Evolutionary conservation across 2,329 filamentous ascomycete species (phyloP), one percentile per base, ranked within the genome.

Genomic region (Trichoderma koningii): DNA sequence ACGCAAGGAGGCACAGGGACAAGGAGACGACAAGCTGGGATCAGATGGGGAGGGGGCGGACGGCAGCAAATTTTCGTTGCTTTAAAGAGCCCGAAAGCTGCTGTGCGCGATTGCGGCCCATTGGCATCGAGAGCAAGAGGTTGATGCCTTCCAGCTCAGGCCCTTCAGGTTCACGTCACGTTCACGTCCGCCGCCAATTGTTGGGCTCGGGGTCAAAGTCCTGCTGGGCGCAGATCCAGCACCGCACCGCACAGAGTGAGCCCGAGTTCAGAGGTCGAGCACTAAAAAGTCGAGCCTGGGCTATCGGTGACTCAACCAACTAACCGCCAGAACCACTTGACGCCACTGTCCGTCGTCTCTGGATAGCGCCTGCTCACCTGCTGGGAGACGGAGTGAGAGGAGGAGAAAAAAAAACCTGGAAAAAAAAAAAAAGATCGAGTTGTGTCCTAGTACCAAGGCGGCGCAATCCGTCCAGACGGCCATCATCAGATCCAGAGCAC

Each of bases 381-480:
- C 34, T 38, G 12, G 34, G 34, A 38, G 34, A 38, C 34, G 34
- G 12, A 38, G 10, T 14, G 34, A 38, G 34, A 38, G 34, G 34
- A 38, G 12, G 9, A 38, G 14, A 38, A 38, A 38, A 38, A 38
- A 38, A 38, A 23, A 5, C 28, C 28, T 7, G 28, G 53, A 55
- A 38, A 55, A 3, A 59, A 61, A 63, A 63, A 61, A 66, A 66
- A 63, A 66, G 28, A 28, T 28, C 28, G 28, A 28, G 28, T 28
- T 28, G 64, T 51, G 59, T 66, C 64, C 51, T 38, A 14, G 34
- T 14, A 14, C 34, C 5, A 38, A 38, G 34, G 34, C 53, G 64
- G 64, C 64, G 64, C 64, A 66, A 66, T 63, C 52, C 63, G 51
- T 28, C 63, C 30, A 26, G 44, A 42, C 42, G 42, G 15, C 64